Evolutionary conservation across 1,284 basidiomycete species (phyloP), one percentile per base, ranked within the genome.

Genomic region (Tylopilus sp.): DNA sequence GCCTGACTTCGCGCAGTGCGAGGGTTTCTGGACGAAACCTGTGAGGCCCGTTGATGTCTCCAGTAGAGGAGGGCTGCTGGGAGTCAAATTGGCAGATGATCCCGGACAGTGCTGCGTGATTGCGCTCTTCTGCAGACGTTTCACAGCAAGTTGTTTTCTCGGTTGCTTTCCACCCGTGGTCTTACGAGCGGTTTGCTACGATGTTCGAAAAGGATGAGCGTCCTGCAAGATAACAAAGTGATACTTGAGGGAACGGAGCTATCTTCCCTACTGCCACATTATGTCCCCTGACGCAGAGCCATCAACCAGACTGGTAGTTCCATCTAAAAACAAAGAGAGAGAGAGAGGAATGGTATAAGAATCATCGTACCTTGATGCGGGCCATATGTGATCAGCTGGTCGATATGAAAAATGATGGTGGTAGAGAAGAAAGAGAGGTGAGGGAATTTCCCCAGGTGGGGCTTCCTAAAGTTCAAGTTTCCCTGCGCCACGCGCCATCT

Each of bases 31-130:
- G 76, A 39, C 75, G 69, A 73, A 77, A 77, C 44, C 75, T 78
- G 73, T 89, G 85, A 53, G 84, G 84, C 79, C 86, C 87, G 82
- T 88, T 86, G 64, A 87, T 86, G 75, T 88, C 88, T 70, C 87
- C 86, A 47, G 86, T 76, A 31, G 77, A 63, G 41, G 73, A 59
- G 42, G 74, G 51, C 62, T 65, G 75, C 30, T 69, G 48, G 76
- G 6, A 67, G 68, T 35, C 18, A 21, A 68, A n/a, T 57, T 19
- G 48, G 48, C 7, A 18, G 18, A 34, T 18, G 26, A 36, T 9
- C 26, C 2, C 6, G 37, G 19, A 11, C 6, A 48, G 12, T 1
- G 9, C 11, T 7, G n/a, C 10, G 34, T 1, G 7, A 39, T 26
- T 13, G 45, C 53, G 23, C 66, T 72, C 69, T 75, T 76, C 55